Conservation (phyloP, 768 basidiomycete species). For the Rhizopogon vinicolor region DNA sequence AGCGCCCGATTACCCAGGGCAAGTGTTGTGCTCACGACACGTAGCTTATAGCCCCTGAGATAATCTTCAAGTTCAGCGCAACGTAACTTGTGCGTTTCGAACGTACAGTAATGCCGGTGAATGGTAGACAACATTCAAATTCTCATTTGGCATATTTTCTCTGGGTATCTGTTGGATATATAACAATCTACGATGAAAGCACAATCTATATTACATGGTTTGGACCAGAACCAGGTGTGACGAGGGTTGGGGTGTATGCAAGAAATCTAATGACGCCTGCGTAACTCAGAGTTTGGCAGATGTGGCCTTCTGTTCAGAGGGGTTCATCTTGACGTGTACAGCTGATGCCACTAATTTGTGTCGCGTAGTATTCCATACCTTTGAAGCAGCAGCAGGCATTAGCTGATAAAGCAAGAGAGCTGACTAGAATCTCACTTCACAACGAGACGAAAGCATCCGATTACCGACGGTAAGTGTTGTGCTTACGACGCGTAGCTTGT, state of each 20-base stretch:
- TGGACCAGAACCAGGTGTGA: no score
- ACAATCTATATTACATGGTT: no score
- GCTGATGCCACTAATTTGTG: slow-evolving; percentile 52
- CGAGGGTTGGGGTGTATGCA: no score
- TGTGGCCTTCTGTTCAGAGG: slow-evolving; percentile 23
- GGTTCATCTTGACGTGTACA: slow-evolving; percentile 51
- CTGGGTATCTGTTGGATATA: no score
- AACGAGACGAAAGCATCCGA: slow-evolving; percentile 42
- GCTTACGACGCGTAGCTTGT: slow-evolving; percentile 46
- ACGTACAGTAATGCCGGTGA: slow-evolving; percentile 31
- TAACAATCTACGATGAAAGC: no score
- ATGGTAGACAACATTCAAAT: slow-evolving; percentile 43
- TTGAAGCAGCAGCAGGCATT: not conserved
- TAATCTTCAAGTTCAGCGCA: no score
- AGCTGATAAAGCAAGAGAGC: not conserved
- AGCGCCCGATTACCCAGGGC: slow-evolving; percentile 42
- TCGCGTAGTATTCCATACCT: slow-evolving; percentile 57
- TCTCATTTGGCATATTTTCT: no score
- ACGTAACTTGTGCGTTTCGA: no score
- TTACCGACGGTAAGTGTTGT: slow-evolving; percentile 47
- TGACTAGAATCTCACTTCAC: slow-evolving; percentile 34
- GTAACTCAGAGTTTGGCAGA: slow-evolving; percentile 15
- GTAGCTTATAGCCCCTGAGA: slow-evolving; percentile 43
- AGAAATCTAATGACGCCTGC: no score
- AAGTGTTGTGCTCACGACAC: slow-evolving; percentile 49